Conservation (phyloP, 2,329 filamentous ascomycete species). For the Mollisia scopiformis region DNA sequence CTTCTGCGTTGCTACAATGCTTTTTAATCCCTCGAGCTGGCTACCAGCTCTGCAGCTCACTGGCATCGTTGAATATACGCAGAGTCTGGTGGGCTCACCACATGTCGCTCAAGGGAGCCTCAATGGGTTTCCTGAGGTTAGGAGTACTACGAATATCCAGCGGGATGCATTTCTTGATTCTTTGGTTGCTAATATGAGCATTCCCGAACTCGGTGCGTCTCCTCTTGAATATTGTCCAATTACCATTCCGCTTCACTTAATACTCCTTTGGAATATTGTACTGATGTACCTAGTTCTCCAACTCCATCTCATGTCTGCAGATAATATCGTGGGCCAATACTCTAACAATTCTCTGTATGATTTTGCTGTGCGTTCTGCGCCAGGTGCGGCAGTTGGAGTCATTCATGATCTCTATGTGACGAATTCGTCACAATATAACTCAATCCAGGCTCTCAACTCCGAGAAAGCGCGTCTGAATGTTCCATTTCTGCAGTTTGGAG, state of each 20-base stretch:
- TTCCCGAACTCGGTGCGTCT: slow-evolving; percentile 20
- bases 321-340: slow-evolving; percentile 41
- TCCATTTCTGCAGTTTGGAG: slow-evolving; percentile 46
- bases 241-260: background rate
- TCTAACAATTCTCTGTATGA: slow-evolving; percentile 33
- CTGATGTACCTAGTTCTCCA: slow-evolving; percentile 38
- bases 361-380: slow-evolving; percentile 32
- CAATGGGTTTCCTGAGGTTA: background rate
- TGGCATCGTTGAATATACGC: background rate
- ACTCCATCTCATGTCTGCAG: slow-evolving; percentile 48
- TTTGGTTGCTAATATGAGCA: slow-evolving; percentile 21
- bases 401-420: slow-evolving; percentile 49
- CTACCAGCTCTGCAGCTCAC: background rate
- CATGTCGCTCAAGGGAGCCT: background rate
- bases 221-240: background rate
- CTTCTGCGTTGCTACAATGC: background rate
- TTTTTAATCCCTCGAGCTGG: background rate
- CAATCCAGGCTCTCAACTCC: slow-evolving; percentile 42
- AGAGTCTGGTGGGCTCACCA: background rate
- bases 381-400: slow-evolving; percentile 43
- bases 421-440: slow-evolving; percentile 46
- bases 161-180: slow-evolving; percentile 19
- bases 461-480: slow-evolving; percentile 42
- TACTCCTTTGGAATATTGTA: background rate
- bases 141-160: background rate